Conservation (phyloP, 2,329 filamentous ascomycete species). For the Clonostachys rhizophaga region DNA sequence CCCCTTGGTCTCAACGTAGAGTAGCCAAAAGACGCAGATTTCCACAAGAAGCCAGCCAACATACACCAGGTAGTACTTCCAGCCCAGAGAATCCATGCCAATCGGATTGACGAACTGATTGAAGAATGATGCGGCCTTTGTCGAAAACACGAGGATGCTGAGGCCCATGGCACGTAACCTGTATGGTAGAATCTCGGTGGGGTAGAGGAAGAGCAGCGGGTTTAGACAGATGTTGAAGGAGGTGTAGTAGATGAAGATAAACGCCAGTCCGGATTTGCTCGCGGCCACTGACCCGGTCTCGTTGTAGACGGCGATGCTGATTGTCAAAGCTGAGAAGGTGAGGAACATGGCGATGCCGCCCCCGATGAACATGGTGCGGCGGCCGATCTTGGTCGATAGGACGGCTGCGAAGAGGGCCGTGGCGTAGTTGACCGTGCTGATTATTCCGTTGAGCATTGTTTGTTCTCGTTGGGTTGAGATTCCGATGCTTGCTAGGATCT, state of each 20-base stretch:
- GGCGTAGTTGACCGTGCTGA: constrained; percentile 34
- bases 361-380: constrained; percentile 28
- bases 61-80: constrained; percentile 12
- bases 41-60: constrained; percentile 17
- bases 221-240: constrained; percentile 35
- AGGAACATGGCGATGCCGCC: constrained; percentile 28
- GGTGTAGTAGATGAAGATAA: constrained; percentile 32
- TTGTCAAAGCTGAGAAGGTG: constrained; percentile 31
- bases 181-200: constrained; percentile 53
- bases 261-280: constrained; percentile 27
- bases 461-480: constrained; percentile 27
- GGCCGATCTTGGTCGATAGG: constrained; percentile 25
- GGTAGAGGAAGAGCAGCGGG: constrained; percentile 35
- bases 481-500: constrained; percentile 29
- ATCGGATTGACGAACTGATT: constrained; percentile 14
- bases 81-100: constrained; percentile 7
- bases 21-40: constrained; percentile 60
- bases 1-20: constrained; percentile 75
- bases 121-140: constrained; percentile 13
- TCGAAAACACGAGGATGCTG: constrained; percentile 41
- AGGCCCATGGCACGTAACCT: constrained; percentile 48
- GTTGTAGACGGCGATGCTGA: constrained; percentile 26
- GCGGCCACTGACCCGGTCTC: constrained; percentile 18
- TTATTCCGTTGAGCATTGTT: constrained; percentile 32
- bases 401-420: constrained; percentile 26